Conservation (phyloP, 1,139 yeast genomes). For the Pichia sp. region DNA sequence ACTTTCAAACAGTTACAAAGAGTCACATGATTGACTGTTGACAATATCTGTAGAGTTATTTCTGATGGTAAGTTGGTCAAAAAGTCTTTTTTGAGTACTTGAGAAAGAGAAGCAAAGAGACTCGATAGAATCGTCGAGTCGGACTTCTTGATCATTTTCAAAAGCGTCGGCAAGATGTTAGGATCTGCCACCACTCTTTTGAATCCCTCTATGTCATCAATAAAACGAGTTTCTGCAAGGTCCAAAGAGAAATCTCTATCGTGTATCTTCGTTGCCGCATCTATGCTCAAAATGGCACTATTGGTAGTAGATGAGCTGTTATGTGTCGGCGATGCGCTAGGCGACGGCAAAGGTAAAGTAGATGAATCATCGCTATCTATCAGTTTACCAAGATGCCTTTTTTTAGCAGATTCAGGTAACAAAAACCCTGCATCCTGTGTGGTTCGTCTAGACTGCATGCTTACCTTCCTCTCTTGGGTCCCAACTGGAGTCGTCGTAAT, state of each 20-base stretch:
- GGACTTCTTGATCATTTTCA: constrained; percentile 45
- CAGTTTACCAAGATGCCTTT: neutral
- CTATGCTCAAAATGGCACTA: too few species aligned
- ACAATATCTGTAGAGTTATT: constrained; percentile 60
- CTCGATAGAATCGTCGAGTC: constrained; percentile 66
- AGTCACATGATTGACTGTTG: constrained; percentile 56
- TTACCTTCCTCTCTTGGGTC: too few species aligned
- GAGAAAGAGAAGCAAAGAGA: constrained; percentile 48
- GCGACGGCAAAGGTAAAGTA: neutral
- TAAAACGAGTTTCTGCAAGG: too few species aligned
- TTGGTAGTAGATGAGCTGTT: too few species aligned
- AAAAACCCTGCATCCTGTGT: neutral
- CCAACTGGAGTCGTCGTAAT: too few species aligned
- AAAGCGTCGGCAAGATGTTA: neutral
- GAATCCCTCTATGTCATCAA: neutral
- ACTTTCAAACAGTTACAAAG: constrained; percentile 58
- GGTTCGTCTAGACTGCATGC: neutral
- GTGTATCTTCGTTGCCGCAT: too few species aligned
- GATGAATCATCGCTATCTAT: neutral
- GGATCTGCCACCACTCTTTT: neutral
- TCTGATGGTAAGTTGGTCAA: constrained; percentile 68
- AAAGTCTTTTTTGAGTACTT: constrained; percentile 65
- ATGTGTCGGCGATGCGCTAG: neutral
- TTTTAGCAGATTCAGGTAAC: neutral
- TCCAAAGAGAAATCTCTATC: too few species aligned